Conservation (phyloP, 2,329 filamentous ascomycete genomes). For the Penicillium palitans region DNA sequence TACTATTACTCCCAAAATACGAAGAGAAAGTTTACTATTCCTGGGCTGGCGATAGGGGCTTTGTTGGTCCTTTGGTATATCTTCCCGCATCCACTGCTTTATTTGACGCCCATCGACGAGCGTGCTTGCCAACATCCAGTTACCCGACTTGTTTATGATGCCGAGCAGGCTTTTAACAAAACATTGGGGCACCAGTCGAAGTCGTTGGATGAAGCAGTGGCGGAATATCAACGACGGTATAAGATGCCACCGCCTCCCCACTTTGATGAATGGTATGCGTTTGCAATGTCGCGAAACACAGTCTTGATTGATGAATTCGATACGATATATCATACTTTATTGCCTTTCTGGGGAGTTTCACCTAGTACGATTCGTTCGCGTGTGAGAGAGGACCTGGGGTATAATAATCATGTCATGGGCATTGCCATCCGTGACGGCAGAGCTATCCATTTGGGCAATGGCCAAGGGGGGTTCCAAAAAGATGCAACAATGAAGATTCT, state of each 20-base stretch:
- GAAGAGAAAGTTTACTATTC: background rate
- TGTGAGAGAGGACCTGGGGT: slow-evolving; percentile 10
- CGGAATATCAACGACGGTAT: slow-evolving; percentile 18
- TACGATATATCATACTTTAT: slow-evolving; percentile 13
- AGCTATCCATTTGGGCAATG: slow-evolving; percentile 33
- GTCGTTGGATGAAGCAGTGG: slow-evolving; percentile 12
- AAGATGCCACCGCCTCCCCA: slow-evolving; percentile 15
- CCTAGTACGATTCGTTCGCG: slow-evolving; percentile 12
- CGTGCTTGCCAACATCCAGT: background rate
- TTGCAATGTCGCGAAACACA: slow-evolving; percentile 8
- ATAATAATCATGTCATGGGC: slow-evolving; percentile 11
- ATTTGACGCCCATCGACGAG: background rate
- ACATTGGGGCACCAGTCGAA: slow-evolving; percentile 12
- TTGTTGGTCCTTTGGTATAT: background rate
- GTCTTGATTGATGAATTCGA: slow-evolving; percentile 20
- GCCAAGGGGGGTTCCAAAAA: slow-evolving; percentile 47
- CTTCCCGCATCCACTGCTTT: background rate
- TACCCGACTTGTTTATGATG: background rate
- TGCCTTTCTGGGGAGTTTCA: slow-evolving; percentile 17
- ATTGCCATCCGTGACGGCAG: slow-evolving; percentile 10
- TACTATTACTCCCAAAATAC: background rate
- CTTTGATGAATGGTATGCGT: slow-evolving; percentile 17
- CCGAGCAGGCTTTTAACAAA: background rate
- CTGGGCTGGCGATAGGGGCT: background rate
- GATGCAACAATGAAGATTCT: slow-evolving; percentile 71